A percentile compares a stretch with the other conserved stretches of the same genome.
Evolutionary conservation across 345 rosid genomes (phyloP).

Genomic region (Viola odorata): DNA sequence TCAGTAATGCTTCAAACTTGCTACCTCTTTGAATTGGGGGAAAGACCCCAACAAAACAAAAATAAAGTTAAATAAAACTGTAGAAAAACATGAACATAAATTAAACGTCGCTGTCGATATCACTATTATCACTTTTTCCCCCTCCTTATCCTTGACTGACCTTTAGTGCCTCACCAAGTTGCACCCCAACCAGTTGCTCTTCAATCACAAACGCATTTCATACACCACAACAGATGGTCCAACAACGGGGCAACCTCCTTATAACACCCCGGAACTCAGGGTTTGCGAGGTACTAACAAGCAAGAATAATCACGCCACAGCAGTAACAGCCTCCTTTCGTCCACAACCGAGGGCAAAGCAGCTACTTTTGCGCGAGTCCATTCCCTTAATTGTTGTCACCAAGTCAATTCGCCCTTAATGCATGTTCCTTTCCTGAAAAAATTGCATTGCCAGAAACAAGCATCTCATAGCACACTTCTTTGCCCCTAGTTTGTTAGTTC

Average conservation of each 20-base stretch:
- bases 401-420: not conserved
- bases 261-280: constrained; percentile 2
- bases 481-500: constrained; percentile 6
- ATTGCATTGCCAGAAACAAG: constrained; percentile 1
- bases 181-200: too few species aligned
- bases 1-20: constrained; percentile 9
- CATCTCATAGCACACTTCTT: not conserved
- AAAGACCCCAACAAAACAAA: not conserved
- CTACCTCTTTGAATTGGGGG: not conserved
- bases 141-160: constrained; percentile 1
- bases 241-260: constrained; percentile 9
- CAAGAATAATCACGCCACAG: not conserved
- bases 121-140: not conserved
- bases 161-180: too few species aligned
- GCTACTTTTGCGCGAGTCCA: not conserved
- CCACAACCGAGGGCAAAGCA: not conserved
- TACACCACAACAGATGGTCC: constrained; percentile 6
- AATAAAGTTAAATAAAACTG: not conserved
- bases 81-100: constrained; percentile 6
- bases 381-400: not conserved
- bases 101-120: not conserved
- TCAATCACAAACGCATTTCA: not conserved
- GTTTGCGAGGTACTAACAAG: not conserved
- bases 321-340: not conserved
- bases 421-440: not conserved